A percentile compares a stretch with the other conserved stretches of the same genome.
Conservation (phyloP, 306 rosid genomes). For the Myrica gale region DNA sequence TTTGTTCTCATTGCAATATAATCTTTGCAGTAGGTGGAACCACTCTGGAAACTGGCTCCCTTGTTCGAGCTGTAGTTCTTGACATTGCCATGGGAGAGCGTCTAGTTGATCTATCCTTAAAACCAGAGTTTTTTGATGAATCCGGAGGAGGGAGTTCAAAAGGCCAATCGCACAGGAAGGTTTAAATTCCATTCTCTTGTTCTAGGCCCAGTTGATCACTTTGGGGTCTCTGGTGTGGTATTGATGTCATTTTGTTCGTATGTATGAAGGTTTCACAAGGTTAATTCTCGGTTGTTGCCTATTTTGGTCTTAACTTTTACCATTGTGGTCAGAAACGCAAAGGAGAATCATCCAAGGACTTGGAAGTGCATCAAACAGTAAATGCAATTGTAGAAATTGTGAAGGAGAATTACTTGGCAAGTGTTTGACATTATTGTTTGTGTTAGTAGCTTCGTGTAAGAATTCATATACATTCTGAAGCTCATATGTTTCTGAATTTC, state of each 20-base stretch:
- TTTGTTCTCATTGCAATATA: constrained; percentile 16
- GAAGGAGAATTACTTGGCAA: constrained; percentile 86
- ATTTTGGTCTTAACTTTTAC: constrained; percentile 24
- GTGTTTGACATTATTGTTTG: constrained; percentile 33
- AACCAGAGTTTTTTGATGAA: constrained; percentile 53
- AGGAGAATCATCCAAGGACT: constrained; percentile 46
- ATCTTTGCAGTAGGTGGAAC: constrained; percentile 58
- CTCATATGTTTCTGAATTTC: constrained; percentile 19
- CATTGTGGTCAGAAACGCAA: constrained; percentile 64
- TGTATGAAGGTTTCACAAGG: constrained; percentile 4
- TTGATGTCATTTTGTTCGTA: background rate
- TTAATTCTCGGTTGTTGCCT: constrained; percentile 15
- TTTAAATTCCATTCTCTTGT: constrained; percentile 19
- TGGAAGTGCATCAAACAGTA: constrained; percentile 67
- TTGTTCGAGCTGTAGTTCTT: constrained; percentile 71
- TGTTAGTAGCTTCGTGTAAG: constrained; percentile 17
- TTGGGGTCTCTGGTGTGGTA: background rate
- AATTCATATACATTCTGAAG: constrained; percentile 10
- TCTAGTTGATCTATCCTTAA: constrained; percentile 77
- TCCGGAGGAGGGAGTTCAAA: constrained; percentile 43
- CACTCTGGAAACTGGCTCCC: constrained; percentile 55
- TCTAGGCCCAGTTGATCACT: background rate
- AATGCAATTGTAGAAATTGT: constrained; percentile 77
- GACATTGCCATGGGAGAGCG: constrained; percentile 75
- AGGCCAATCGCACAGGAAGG: constrained; percentile 61